Percentiles rank a stretch among this genome's conserved stretches.
Evolutionary conservation across 257 asterid genomes (phyloP).

Genomic region (Capsicum chinense): DNA sequence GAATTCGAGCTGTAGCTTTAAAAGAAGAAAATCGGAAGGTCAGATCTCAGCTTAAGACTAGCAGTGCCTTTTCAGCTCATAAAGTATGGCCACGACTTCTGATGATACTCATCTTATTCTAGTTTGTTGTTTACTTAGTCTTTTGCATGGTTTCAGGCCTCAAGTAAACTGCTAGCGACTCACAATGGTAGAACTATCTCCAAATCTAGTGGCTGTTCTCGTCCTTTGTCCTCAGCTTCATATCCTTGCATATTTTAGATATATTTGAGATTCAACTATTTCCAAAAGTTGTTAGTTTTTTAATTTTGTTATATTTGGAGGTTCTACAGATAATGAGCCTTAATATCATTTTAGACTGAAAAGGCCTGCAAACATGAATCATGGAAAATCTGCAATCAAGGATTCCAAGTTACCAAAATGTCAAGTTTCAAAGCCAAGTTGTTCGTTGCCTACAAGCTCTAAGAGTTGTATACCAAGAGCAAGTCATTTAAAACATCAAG

Average conservation of each 20-base stretch:
- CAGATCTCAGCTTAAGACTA: conserved; percentile 24
- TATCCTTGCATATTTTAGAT: conserved; percentile 60
- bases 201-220: conserved; percentile 52
- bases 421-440: conserved; percentile 61
- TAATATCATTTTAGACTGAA: conserved; percentile 63
- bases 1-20: conserved; percentile 35
- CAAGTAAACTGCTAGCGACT: conserved; percentile 45
- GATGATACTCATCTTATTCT: conserved; percentile 42
- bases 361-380: conserved; percentile 65
- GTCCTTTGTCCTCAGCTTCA: conserved; percentile 66
- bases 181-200: conserved; percentile 48
- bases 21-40: conserved; percentile 43
- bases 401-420: conserved; percentile 64
- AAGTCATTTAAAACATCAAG: conserved; percentile 54
- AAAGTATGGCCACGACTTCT: conserved; percentile 37
- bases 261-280: conserved; percentile 7
- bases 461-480: conserved; percentile 47
- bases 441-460: conserved; percentile 43
- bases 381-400: conserved; percentile 55
- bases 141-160: conserved; percentile 46
- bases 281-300: conserved; percentile 27
- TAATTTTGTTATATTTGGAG: conserved; percentile 25
- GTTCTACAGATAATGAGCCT: conserved; percentile 48
- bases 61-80: conserved; percentile 6
- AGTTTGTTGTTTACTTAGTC: conserved; percentile 26